phyloP scores from a whole-genome alignment of 2,329 filamentous ascomycete genomes.

The Diaporthe sp. region DNA sequence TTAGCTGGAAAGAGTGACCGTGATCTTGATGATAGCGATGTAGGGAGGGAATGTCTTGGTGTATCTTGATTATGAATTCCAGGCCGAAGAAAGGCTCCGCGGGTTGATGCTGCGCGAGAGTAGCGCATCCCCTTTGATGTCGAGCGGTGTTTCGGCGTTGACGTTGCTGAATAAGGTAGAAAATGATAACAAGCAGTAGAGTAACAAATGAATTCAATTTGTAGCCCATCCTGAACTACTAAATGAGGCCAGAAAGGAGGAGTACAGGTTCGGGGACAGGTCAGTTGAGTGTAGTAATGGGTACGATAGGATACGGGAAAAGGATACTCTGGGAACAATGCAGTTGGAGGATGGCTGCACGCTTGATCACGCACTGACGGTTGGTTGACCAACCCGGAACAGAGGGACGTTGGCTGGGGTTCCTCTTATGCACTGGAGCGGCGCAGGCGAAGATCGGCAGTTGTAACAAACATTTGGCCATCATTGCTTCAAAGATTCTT shows the following conservation, averaged over 20 bases:
- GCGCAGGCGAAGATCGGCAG: too few species aligned
- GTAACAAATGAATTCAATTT: not conserved
- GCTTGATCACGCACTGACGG: not conserved
- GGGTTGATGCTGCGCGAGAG: not conserved
- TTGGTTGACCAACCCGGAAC: not conserved
- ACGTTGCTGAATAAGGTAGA: not conserved
- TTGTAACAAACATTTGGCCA: too few species aligned
- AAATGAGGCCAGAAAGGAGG: not conserved
- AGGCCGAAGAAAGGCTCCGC: conserved; percentile 4
- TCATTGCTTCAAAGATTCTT: too few species aligned
- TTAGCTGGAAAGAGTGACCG: not conserved
- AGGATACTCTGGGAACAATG: not conserved
- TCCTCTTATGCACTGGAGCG: too few species aligned
- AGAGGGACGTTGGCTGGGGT: not conserved
- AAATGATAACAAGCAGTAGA: not conserved
- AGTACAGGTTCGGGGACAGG: not conserved
- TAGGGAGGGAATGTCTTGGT: not conserved
- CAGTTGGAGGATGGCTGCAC: not conserved
- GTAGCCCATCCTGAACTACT: not conserved
- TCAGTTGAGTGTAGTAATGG: not conserved
- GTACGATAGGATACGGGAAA: not conserved
- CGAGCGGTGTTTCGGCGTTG: not conserved
- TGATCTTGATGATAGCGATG: not conserved
- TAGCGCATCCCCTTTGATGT: not conserved
- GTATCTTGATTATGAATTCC: not conserved